Evolutionary conservation across 2,329 filamentous ascomycete genomes (phyloP).

Genomic region (Diplodia sapinea): DNA sequence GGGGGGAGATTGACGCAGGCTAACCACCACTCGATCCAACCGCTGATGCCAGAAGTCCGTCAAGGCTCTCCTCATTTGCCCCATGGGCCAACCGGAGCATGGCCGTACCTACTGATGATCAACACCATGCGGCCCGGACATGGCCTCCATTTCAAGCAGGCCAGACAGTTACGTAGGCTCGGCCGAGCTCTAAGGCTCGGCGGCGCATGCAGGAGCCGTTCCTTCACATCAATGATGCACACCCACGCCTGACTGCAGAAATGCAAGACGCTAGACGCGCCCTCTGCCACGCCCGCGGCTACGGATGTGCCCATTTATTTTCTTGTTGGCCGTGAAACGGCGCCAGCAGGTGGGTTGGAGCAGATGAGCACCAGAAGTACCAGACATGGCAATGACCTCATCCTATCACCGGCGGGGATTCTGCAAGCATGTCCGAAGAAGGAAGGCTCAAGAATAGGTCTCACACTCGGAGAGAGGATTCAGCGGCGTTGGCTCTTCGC

Average conservation of each 20-base stretch:
- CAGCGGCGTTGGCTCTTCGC: background rate
- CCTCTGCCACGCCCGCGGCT: constrained; percentile 8
- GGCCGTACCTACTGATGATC: constrained; percentile 21
- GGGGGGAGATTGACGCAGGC: constrained; percentile 3
- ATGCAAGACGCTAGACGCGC: constrained; percentile 21
- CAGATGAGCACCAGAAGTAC: background rate
- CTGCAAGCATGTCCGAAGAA: background rate
- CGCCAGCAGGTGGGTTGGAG: background rate
- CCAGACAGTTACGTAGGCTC: constrained; percentile 29
- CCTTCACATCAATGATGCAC: constrained; percentile 27
- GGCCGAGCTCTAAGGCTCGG: constrained; percentile 30
- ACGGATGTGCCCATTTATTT: constrained; percentile 5
- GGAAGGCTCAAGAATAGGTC: constrained; percentile 1
- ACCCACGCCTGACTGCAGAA: constrained; percentile 21
- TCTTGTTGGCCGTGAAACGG: constrained; percentile 10
- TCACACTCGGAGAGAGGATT: constrained; percentile 1
- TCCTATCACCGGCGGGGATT: background rate
- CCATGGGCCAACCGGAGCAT: constrained; percentile 3
- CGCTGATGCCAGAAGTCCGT: constrained; percentile 24
- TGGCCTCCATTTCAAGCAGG: constrained; percentile 17
- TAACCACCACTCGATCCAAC: constrained; percentile 9
- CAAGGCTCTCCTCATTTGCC: constrained; percentile 18
- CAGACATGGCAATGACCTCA: constrained; percentile 9
- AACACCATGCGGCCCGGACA: constrained; percentile 23
- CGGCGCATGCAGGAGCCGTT: constrained; percentile 30